Evolutionary conservation across 164 flowering plant species (phyloP), one percentile per base, ranked within the genome.

Genomic region (Tinospora cordifolia): DNA sequence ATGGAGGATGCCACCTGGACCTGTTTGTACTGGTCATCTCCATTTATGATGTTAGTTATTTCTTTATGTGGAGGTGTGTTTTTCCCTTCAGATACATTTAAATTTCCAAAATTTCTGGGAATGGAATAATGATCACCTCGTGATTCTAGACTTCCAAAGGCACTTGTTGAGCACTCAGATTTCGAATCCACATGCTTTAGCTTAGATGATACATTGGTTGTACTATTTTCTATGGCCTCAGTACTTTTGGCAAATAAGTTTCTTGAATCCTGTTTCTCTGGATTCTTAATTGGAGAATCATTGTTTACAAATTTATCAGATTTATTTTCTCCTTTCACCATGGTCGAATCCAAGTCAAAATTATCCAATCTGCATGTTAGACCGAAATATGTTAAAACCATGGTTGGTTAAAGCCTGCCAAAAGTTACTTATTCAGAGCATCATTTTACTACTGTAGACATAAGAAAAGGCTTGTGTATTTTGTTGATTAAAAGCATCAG

Each of bases 331-430:
- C 64, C 80, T 77, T 84, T 76, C 46, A 14, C 65, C 51, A 79
- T 70, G 75, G 78, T 74, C 67, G 87, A 74, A 79, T 74, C 85
- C 70, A 87, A 78, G 77, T 81, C 79, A 75, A 90, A 89, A 76
- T 69, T 76, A 63, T 83, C 92, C 77, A 87, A 71, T 77, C 92
- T 87, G 82, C 71, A 69, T 15, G 21, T 63, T 72, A 69, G 57
- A 65, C 60, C 34, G 57, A 65, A 72, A 71, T 5, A 46, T 3
- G 39, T 49, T 74, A 69, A 67, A 30, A 57, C 39, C 58, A 27
- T 22, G 26, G 14, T 8, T 58, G 27, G 36, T 17, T 24, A 30
- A 65, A n/a, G n/a, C 34, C 25, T 44, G 47, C 2, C 10, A 7
- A 44, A 54, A 54, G 60, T 54, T 54, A 54, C 24, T 21, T 54